Evolutionary conservation across 331 rosid genomes (phyloP), one percentile per base, ranked within the genome.

Genomic region (Quercus tomentella): DNA sequence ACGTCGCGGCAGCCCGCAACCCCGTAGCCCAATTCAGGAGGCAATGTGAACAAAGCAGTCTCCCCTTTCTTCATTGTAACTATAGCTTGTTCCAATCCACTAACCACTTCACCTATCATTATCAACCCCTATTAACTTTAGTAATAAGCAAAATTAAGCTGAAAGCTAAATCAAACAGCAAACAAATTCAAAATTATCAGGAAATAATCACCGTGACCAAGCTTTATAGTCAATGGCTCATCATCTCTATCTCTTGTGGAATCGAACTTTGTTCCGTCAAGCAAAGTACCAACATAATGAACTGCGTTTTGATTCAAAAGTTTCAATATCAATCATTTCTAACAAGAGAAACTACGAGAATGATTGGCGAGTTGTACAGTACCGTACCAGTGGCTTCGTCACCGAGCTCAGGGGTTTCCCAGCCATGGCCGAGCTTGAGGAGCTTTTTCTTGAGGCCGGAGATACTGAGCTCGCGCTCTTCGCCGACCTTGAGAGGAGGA

Each of bases 351-450:
- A 28, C 21, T 22, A 61, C 23, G 31, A 22, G 1, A 66, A 11
- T 18, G 37, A 21, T 35, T 6, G 31, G 26, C 17, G 35, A 33
- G 51, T 35, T 41, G 45, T 41, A 41, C 3, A 41, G 74, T 69
- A 88, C 97, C 88, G 74, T 76, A 88, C 97, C 89, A 14, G 89
- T 85, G 73, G 77, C 94, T 80, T 85, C 82, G 78, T 92, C 92
- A 67, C 87, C 86, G 81, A 87, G 55, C 18, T 84, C 88, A 7
- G 94, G 97, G 61, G 88, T 79, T 67, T 92, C 92, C 86, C 82
- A 92, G 2, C 92, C 91, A 51, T 7, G 78, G 7, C 97, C 94
- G 21, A 31, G 62, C 67, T 80, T 82, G 82, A 92, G 86, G 31
- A 92, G 92, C 85, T 79, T 88, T 86, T 92, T 92, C 71, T 77